Conservation (phyloP, 768 basidiomycete species). For the Fomitopsis pulvina region DNA sequence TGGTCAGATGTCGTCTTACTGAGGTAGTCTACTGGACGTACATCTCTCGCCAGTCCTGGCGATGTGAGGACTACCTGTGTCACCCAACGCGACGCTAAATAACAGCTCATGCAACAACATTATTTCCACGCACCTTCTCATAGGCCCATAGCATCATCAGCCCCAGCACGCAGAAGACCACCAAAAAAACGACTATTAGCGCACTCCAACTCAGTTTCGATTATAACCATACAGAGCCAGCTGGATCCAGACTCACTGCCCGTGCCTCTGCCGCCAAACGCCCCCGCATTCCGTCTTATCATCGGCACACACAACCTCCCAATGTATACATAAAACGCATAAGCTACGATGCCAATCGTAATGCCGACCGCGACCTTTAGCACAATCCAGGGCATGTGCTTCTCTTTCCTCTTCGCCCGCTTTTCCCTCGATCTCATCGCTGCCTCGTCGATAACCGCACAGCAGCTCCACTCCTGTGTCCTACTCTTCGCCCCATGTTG, state of each 20-base stretch:
- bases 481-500: conserved; percentile 2
- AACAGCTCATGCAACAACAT: too few species aligned
- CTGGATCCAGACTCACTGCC: conserved; percentile 54
- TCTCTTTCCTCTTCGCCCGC: conserved; percentile 32
- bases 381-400: conserved; percentile 67
- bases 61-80: conserved; percentile 55
- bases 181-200: conserved; percentile 56
- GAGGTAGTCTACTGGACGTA: too few species aligned
- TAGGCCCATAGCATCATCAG: conserved; percentile 81
- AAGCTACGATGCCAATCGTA: conserved; percentile 53
- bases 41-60: conserved; percentile 65
- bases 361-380: conserved; percentile 63
- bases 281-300: conserved; percentile 40
- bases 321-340: conserved; percentile 74
- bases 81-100: not conserved
- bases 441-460: conserved; percentile 49
- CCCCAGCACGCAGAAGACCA: conserved; percentile 55
- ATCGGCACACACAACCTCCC: conserved; percentile 65
- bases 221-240: not conserved
- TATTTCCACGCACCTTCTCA: conserved; percentile 47
- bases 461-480: conserved; percentile 24
- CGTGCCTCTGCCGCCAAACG: conserved; percentile 40
- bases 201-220: not conserved
- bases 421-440: conserved; percentile 32
- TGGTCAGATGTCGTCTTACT: not conserved